Percentiles rank a stretch among this genome's conserved stretches.
phyloP scores from a whole-genome alignment of 805 yeast genomes.

The Starmerella apicola region DNA sequence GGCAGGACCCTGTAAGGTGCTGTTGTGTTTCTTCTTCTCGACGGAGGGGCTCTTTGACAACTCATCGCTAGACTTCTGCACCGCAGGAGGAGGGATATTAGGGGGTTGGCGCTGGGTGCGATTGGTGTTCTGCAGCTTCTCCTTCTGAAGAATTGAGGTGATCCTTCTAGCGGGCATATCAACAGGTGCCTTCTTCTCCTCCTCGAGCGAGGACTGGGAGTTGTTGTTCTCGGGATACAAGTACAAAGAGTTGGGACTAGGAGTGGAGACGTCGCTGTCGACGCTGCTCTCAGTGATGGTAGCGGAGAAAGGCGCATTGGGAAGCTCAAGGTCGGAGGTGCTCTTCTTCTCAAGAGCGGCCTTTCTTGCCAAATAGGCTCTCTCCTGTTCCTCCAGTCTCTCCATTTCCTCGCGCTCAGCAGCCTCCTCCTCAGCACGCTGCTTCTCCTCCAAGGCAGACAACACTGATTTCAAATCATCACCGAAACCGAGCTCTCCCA shows the following conservation, averaged over 20 bases:
- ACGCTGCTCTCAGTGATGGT: background rate
- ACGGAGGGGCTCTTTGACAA: background rate
- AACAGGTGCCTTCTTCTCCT: background rate
- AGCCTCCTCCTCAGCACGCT: background rate
- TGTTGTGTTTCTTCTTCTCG: no score
- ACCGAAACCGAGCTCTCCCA: slow-evolving; percentile 11
- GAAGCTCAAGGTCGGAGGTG: background rate
- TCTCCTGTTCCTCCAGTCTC: background rate
- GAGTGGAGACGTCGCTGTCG: slow-evolving; percentile 10
- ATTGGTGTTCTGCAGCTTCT: slow-evolving; percentile 11
- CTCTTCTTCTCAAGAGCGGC: background rate
- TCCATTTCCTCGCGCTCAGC: background rate
- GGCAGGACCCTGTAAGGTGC: no score
- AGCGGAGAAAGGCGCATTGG: slow-evolving; percentile 7
- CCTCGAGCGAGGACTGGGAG: background rate
- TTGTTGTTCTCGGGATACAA: slow-evolving; percentile 4
- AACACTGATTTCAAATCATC: slow-evolving; percentile 17
- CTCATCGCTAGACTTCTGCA: background rate
- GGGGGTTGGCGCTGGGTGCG: slow-evolving; percentile 6
- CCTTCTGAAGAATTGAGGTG: slow-evolving; percentile 11
- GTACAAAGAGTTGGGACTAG: slow-evolving; percentile 16
- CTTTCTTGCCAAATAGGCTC: background rate
- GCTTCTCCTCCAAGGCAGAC: slow-evolving; percentile 7
- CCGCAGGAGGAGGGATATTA: slow-evolving; percentile 6
- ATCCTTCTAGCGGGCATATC: slow-evolving; percentile 4